A percentile compares a stretch with the other conserved stretches of the same genome.
These are phyloP conservation scores for Quercus mongolica DNA, from an alignment of 306 rosid genomes.

Conservation along the genomic window DNA sequence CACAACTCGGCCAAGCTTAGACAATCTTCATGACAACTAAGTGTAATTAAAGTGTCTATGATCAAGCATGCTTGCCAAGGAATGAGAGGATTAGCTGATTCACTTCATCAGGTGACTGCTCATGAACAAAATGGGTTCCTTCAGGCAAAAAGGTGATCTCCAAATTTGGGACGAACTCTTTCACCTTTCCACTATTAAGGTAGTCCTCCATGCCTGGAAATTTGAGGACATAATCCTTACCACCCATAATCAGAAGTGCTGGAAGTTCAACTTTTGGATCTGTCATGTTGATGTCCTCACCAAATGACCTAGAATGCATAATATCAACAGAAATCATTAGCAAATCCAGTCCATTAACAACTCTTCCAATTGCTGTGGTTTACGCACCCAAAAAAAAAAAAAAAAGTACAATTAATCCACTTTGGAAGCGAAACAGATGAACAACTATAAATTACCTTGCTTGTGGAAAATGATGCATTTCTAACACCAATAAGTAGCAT, in stretches of 20 bases:
- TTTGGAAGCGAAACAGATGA: too few species aligned
- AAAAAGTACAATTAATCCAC: background rate
- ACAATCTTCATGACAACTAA: background rate
- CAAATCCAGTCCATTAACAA: background rate
- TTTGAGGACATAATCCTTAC: constrained; percentile 58
- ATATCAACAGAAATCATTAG: constrained; percentile 3
- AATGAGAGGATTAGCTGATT: constrained; percentile 63
- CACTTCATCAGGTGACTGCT: constrained; percentile 66
- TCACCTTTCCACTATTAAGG: constrained; percentile 44
- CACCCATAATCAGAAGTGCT: constrained; percentile 57
- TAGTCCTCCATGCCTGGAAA: constrained; percentile 68
- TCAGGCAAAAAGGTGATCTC: constrained; percentile 59
- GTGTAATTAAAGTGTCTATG: background rate
- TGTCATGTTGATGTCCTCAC: constrained; percentile 30
- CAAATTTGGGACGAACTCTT: constrained; percentile 49
- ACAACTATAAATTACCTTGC: background rate
- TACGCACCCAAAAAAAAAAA: too few species aligned
- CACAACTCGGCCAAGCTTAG: background rate
- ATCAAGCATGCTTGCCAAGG: constrained; percentile 56
- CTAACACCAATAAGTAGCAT: too few species aligned
- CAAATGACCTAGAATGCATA: constrained; percentile 42
- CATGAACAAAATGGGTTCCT: constrained; percentile 90
- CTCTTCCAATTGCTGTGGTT: background rate
- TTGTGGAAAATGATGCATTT: background rate
- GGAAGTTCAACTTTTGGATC: constrained; percentile 56